Evolutionary conservation across 257 asterid genomes (phyloP).

Genomic region (Avicennia marina): DNA sequence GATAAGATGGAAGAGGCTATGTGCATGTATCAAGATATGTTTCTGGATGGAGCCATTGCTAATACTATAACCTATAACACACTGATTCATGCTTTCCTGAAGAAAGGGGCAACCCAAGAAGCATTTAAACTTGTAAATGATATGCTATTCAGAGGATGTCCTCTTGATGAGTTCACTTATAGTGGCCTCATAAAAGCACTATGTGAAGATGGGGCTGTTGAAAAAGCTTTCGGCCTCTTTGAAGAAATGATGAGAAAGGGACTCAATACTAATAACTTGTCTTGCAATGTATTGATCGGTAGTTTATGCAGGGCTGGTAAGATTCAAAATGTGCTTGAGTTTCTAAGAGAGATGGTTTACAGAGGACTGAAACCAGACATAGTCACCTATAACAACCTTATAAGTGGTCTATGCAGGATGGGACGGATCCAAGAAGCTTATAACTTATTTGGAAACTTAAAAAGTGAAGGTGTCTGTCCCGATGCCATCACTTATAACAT

Average conservation of each 20-base stretch:
- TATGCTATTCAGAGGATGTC: conserved; percentile 72
- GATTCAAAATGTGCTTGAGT: conserved; percentile 60
- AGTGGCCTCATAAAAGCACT: conserved; percentile 72
- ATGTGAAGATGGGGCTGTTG: conserved; percentile 70
- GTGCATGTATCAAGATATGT: conserved; percentile 60
- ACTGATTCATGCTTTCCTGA: conserved; percentile 60
- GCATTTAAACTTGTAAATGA: conserved; percentile 74
- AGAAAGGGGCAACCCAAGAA: conserved; percentile 44
- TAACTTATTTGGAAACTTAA: conserved; percentile 50
- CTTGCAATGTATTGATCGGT: conserved; percentile 58
- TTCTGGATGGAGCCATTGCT: conserved; percentile 74
- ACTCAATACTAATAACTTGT: conserved; percentile 34
- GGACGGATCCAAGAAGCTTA: conserved; percentile 51
- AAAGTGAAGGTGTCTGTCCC: conserved; percentile 50
- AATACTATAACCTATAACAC: conserved; percentile 80
- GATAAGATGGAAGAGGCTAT: conserved; percentile 68
- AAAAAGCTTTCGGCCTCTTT: conserved; percentile 64
- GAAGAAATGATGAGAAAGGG: conserved; percentile 76
- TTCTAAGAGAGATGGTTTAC: conserved; percentile 59
- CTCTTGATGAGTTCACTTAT: conserved; percentile 64
- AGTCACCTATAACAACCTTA: conserved; percentile 63
- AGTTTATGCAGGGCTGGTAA: conserved; percentile 51
- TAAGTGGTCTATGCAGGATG: conserved; percentile 76
- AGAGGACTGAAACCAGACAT: conserved; percentile 75
- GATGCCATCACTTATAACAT: conserved; percentile 70